Evolutionary conservation across 805 yeast genomes (phyloP).

Genomic region (Tetrapisispora phaffii): DNA sequence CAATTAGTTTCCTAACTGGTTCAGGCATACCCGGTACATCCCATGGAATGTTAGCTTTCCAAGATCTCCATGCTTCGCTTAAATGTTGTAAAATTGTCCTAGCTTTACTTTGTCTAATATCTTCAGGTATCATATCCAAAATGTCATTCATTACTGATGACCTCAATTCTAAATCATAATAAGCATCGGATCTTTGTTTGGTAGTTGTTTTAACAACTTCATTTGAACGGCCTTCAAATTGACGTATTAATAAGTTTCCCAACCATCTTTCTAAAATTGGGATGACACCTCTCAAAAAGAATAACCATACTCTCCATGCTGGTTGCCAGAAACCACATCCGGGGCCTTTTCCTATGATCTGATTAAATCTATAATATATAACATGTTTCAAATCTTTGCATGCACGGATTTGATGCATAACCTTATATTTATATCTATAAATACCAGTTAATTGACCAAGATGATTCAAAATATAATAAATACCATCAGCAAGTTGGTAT

Average conservation of each 20-base stretch:
- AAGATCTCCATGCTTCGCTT: constrained; percentile 98
- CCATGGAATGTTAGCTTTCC: constrained; percentile 99
- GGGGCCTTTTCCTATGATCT: constrained; percentile 90
- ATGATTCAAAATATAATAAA: constrained; percentile 83
- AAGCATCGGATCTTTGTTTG: constrained; percentile 90
- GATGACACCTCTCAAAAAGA: constrained; percentile 80
- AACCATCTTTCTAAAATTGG: constrained; percentile 93
- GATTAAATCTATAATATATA: constrained; percentile 75
- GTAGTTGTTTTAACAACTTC: constrained; percentile 91
- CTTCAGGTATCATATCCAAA: constrained; percentile 94
- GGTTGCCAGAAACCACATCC: constrained; percentile 99
- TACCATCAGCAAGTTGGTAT: constrained; percentile 88
- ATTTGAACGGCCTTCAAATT: constrained; percentile 91
- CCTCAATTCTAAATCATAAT: constrained; percentile 84
- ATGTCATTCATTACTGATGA: constrained; percentile 95
- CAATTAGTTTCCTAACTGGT: constrained; percentile 78
- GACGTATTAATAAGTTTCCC: constrained; percentile 82
- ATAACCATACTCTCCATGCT: constrained; percentile 95
- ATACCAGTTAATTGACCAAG: constrained; percentile 94
- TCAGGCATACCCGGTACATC: constrained; percentile 92
- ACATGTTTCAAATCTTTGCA: constrained; percentile 93
- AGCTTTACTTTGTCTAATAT: constrained; percentile 76
- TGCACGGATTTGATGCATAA: constrained; percentile 95
- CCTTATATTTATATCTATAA: constrained; percentile 91
- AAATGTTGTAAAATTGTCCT: constrained; percentile 84